phyloP scores from a whole-genome alignment of 2,329 filamentous ascomycete species.

The Ophiostoma pallidulum region DNA sequence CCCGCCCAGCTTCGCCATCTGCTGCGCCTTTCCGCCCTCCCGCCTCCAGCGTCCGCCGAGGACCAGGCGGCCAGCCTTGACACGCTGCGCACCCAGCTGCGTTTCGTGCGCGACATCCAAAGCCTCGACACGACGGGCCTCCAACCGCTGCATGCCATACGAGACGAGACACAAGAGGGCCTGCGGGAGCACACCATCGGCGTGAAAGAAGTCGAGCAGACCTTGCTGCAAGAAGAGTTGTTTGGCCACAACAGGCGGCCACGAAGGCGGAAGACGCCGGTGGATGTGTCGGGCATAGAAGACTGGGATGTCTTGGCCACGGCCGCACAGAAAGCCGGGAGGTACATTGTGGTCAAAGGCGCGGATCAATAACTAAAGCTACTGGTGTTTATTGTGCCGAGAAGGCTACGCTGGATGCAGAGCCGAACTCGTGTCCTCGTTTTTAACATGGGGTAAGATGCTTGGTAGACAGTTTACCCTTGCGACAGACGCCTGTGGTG shows the following conservation, averaged over 20 bases:
- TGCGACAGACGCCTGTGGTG: too few species aligned
- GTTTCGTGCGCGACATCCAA: constrained; percentile 84
- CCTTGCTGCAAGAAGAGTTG: constrained; percentile 50
- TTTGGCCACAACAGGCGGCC: constrained; percentile 46
- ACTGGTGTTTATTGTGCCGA: background rate
- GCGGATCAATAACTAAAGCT: constrained; percentile 5
- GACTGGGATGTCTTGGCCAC: constrained; percentile 62
- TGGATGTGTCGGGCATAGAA: constrained; percentile 40
- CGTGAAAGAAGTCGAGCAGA: constrained; percentile 45
- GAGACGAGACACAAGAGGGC: constrained; percentile 62
- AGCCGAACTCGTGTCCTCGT: too few species aligned
- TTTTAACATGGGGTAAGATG: too few species aligned
- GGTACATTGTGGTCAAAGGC: constrained; percentile 69
- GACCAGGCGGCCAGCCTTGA: constrained; percentile 63
- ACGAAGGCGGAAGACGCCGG: constrained; percentile 22
- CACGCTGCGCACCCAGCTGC: constrained; percentile 71
- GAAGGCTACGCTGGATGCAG: too few species aligned
- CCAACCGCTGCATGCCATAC: constrained; percentile 65
- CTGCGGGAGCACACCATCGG: constrained; percentile 49
- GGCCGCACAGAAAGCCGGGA: constrained; percentile 57
- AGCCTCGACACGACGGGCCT: constrained; percentile 64
- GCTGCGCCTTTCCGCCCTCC: constrained; percentile 80
- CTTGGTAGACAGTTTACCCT: too few species aligned
- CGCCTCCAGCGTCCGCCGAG: constrained; percentile 50
- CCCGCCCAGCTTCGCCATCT: constrained; percentile 68